phyloP scores from a whole-genome alignment of 2,329 filamentous ascomycete genomes.

The Aaosphaeria arxii region DNA sequence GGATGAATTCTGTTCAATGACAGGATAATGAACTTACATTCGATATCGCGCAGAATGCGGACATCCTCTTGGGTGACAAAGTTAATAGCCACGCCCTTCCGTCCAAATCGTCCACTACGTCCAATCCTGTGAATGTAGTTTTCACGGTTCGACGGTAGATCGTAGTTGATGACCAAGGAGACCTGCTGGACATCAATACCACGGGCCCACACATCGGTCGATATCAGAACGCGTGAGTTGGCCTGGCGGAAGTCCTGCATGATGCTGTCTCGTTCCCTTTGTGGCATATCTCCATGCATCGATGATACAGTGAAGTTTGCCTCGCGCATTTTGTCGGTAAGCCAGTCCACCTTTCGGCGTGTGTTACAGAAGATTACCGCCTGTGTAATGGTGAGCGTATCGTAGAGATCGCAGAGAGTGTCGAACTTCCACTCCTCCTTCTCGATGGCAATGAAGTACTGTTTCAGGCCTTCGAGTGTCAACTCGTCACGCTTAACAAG shows the following conservation, averaged over 20 bases:
- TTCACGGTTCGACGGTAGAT: conserved; percentile 95
- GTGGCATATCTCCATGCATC: conserved; percentile 99
- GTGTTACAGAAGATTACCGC: conserved; percentile 99
- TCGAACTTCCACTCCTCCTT: conserved; percentile 99
- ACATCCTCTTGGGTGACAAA: conserved; percentile 99
- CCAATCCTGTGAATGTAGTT: conserved; percentile 99
- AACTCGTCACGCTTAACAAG: conserved; percentile 98
- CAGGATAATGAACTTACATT: conserved; percentile 57
- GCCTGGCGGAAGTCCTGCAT: conserved; percentile 99
- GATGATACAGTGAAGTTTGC: conserved; percentile 97
- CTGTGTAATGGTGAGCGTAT: conserved; percentile 97
- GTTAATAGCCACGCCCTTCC: conserved; percentile 99
- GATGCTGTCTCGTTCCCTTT: conserved; percentile 96
- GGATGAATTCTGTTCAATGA: not conserved
- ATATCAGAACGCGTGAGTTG: conserved; percentile 93
- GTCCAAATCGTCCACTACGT: conserved; percentile 88
- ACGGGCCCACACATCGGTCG: conserved; percentile 95
- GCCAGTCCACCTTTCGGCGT: conserved; percentile 96
- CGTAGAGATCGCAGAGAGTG: conserved; percentile 96
- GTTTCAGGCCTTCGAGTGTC: conserved; percentile 94
- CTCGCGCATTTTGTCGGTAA: conserved; percentile 99
- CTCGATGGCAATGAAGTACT: conserved; percentile 98
- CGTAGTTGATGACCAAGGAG: conserved; percentile 97
- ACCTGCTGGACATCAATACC: conserved; percentile 99
- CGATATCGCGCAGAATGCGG: conserved; percentile 93